A percentile compares a stretch with the other conserved stretches of the same genome.
Evolutionary conservation across 2,329 filamentous ascomycete species (phyloP).

Genomic region (Diatrype stigma): DNA sequence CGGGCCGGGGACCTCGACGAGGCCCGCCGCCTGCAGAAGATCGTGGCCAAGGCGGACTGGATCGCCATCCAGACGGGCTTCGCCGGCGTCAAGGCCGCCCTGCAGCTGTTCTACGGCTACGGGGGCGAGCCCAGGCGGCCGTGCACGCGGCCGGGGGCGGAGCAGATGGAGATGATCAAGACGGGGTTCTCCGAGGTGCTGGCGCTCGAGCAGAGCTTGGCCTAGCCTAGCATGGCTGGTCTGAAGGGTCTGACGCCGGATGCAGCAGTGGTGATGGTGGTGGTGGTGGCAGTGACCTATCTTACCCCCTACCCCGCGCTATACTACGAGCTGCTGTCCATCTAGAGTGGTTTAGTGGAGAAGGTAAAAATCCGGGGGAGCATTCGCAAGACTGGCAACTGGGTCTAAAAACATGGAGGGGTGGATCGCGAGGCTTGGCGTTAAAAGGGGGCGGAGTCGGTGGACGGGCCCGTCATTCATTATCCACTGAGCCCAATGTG

Average conservation of each 20-base stretch:
- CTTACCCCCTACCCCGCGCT: neutral
- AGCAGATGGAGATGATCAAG: constrained; percentile 30
- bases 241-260: too few relatives aligned
- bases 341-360: neutral
- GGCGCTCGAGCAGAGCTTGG: constrained; percentile 19
- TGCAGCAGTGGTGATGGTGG: neutral
- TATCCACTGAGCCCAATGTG: neutral
- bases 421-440: neutral
- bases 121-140: constrained; percentile 36
- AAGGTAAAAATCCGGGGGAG: neutral
- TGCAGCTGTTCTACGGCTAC: constrained; percentile 36
- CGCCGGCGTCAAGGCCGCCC: constrained; percentile 43
- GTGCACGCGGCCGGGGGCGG: constrained; percentile 30
- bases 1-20: constrained; percentile 43
- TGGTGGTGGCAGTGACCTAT: too few relatives aligned
- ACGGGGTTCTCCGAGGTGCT: constrained; percentile 34
- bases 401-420: neutral
- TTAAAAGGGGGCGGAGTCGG: neutral
- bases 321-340: neutral
- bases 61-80: constrained; percentile 44
- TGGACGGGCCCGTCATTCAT: neutral
- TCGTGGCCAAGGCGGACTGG: constrained; percentile 43
- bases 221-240: neutral
- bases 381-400: neutral
- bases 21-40: constrained; percentile 33